A percentile compares a stretch with the other conserved stretches of the same genome.
Evolutionary conservation across 1,284 basidiomycete genomes (phyloP).

Genomic region (Cerioporus squamosus): DNA sequence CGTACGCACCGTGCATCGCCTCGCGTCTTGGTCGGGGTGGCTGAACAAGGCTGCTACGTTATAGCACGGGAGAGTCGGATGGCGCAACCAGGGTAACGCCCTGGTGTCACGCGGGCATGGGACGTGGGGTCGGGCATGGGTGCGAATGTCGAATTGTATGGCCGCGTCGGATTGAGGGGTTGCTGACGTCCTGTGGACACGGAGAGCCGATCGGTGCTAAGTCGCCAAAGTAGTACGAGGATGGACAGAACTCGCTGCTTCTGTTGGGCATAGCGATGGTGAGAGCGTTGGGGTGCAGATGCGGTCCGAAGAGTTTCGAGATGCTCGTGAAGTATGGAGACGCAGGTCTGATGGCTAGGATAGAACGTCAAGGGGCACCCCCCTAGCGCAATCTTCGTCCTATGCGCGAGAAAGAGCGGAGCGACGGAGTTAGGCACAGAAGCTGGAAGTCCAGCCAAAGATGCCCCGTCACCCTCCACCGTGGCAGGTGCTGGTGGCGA

Average conservation of each 20-base stretch:
- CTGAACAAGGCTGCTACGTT: neutral
- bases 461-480: neutral
- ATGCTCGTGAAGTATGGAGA: too few species aligned
- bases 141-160: neutral
- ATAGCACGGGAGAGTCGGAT: neutral
- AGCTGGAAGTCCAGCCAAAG: neutral
- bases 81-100: neutral
- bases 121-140: neutral
- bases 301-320: too few species aligned
- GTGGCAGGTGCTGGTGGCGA: neutral
- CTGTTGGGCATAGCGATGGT: neutral
- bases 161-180: neutral
- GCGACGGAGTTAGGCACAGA: neutral
- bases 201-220: neutral
- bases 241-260: neutral
- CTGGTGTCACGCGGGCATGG: slow-evolving; percentile 16
- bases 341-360: neutral
- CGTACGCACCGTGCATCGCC: slow-evolving; percentile 5
- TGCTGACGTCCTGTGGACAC: neutral
- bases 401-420: neutral
- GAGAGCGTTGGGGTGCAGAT: neutral
- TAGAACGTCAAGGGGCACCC: neutral
- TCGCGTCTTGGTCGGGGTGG: neutral
- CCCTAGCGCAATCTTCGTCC: neutral
- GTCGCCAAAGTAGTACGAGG: too few species aligned